phyloP scores from a whole-genome alignment of 164 flowering plant genomes.

The Saururus chinensis region DNA sequence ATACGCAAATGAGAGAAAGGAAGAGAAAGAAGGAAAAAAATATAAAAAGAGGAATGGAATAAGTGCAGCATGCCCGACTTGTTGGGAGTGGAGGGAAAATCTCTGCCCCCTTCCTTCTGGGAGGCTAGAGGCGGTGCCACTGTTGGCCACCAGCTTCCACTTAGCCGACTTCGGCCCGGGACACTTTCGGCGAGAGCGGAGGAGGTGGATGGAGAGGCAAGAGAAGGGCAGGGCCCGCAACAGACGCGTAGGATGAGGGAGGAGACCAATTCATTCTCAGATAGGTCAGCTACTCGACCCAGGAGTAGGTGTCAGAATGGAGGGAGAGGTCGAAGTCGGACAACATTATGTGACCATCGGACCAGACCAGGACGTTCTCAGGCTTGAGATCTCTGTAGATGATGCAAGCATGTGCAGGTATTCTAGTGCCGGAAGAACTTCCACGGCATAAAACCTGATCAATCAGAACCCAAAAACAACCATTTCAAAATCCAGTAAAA shows the following conservation, averaged over 20 bases:
- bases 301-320: constrained; percentile 52
- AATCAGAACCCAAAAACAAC: not conserved
- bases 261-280: not conserved
- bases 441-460: constrained; percentile 79
- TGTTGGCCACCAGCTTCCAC: too few species aligned
- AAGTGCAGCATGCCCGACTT: too few species aligned
- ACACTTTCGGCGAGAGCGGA: constrained; percentile 51
- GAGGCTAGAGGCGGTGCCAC: too few species aligned
- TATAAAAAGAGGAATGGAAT: too few species aligned
- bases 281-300: constrained; percentile 28
- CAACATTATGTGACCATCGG: constrained; percentile 94
- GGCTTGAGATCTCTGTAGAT: constrained; percentile 88
- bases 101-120: too few species aligned
- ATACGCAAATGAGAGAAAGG: too few species aligned
- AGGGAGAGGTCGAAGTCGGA: constrained; percentile 83
- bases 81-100: too few species aligned
- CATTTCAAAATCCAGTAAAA: not conserved
- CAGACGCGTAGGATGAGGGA: constrained; percentile 16
- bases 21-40: too few species aligned
- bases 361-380: constrained; percentile 69
- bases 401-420: constrained; percentile 85
- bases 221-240: constrained; percentile 14
- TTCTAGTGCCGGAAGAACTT: constrained; percentile 78
- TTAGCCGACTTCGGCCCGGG: too few species aligned
- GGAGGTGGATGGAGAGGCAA: constrained; percentile 28